phyloP scores from a whole-genome alignment of 2,329 filamentous ascomycete species.

The Penicillium sclerotigenum region DNA sequence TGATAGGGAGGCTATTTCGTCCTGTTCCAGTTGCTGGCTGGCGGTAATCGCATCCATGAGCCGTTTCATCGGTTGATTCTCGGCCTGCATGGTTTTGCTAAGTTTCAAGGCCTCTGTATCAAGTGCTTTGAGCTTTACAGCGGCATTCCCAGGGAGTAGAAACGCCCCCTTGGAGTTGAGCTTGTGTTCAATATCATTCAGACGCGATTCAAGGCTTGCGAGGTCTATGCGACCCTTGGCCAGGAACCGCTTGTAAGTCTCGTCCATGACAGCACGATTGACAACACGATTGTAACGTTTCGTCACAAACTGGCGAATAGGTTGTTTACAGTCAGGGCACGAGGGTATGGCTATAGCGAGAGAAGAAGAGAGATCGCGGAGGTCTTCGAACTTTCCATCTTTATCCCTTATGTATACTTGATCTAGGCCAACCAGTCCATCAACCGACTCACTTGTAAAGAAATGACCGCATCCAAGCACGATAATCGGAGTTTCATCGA shows the following conservation, averaged over 20 bases:
- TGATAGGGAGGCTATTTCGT: background rate
- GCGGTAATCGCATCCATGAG: constrained; percentile 8
- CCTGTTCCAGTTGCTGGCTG: background rate
- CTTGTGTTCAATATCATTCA: constrained; percentile 3
- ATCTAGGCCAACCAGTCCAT: constrained; percentile 12
- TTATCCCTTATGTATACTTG: constrained; percentile 10
- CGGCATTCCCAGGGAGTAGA: background rate
- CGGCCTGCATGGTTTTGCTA: background rate
- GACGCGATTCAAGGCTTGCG: background rate
- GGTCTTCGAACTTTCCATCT: constrained; percentile 8
- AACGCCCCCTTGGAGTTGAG: background rate
- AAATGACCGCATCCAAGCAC: constrained; percentile 13
- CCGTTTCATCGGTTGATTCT: constrained; percentile 10
- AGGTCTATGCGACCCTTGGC: constrained; percentile 7
- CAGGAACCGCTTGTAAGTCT: constrained; percentile 9
- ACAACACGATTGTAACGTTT: constrained; percentile 15
- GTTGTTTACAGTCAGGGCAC: constrained; percentile 10
- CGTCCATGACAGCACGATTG: constrained; percentile 13
- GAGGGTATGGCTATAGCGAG: constrained; percentile 5
- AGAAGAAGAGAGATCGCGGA: constrained; percentile 9
- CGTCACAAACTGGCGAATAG: constrained; percentile 15
- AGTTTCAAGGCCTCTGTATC: background rate
- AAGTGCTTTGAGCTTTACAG: background rate
- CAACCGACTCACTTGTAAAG: constrained; percentile 12
- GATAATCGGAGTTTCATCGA: constrained; percentile 12